Evolutionary conservation across 192 early-diverging fungal genomes (phyloP).

Genomic region (Coemansia sp.): DNA sequence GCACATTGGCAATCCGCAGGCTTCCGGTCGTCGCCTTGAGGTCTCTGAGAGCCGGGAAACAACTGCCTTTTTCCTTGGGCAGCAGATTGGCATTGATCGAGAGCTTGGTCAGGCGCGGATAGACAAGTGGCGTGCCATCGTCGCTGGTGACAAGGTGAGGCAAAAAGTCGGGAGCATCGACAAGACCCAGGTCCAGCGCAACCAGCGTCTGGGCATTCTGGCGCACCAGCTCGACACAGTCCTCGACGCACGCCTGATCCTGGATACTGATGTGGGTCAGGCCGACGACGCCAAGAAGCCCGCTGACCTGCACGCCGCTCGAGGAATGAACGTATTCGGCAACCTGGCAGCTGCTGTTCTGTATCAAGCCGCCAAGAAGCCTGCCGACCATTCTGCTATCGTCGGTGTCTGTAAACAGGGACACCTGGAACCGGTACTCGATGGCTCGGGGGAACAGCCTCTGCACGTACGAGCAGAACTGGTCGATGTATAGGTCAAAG

Average conservation of each 20-base stretch:
- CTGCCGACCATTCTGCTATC: constrained; percentile 50
- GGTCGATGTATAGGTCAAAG: constrained; percentile 9
- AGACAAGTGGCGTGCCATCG: constrained; percentile 19
- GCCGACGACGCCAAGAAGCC: constrained; percentile 21
- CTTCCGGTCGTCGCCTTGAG: constrained; percentile 24
- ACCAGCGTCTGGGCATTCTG: constrained; percentile 35
- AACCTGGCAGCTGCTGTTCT: constrained; percentile 2
- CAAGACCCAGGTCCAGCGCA: constrained; percentile 31
- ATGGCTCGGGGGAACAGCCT: constrained; percentile 27
- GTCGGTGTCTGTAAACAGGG: constrained; percentile 40
- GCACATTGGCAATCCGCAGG: constrained; percentile 22
- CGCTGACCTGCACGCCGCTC: constrained; percentile 36
- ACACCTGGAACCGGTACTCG: constrained; percentile 36
- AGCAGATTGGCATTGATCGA: constrained; percentile 25
- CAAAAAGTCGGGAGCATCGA: constrained; percentile 28
- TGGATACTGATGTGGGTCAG: constrained; percentile 41
- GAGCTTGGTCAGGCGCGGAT: constrained; percentile 27
- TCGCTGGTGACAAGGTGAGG: constrained; percentile 27
- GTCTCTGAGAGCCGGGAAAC: constrained; percentile 31
- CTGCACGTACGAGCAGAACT: constrained; percentile 22
- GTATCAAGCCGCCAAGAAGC: constrained; percentile 17
- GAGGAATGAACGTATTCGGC: constrained; percentile 44
- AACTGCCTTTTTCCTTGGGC: constrained; percentile 22
- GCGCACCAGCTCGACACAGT: constrained; percentile 44
- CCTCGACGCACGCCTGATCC: constrained; percentile 23